Percentiles rank a stretch among this genome's conserved stretches.
Evolutionary conservation across 2,329 filamentous ascomycete species (phyloP).

Genomic region (Aspergillus melleus): DNA sequence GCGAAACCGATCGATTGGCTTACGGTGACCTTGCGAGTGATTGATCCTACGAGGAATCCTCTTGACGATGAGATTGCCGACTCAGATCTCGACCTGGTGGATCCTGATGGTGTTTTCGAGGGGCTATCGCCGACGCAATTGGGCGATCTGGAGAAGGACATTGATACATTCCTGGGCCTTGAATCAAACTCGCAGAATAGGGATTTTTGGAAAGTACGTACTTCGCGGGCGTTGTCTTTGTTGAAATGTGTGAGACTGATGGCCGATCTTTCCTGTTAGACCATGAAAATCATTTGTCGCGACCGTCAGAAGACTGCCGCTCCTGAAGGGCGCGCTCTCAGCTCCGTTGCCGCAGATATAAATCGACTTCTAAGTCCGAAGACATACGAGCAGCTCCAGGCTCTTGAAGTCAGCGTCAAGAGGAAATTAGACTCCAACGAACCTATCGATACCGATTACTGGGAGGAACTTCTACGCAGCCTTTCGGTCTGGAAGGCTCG

Average conservation of each 20-base stretch:
- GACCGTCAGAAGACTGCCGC: slow-evolving; percentile 69
- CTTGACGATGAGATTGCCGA: slow-evolving; percentile 81
- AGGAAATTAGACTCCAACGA: slow-evolving; percentile 84
- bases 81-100: slow-evolving; percentile 73
- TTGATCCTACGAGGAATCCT: slow-evolving; percentile 77
- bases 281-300: slow-evolving; percentile 79
- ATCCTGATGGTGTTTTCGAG: slow-evolving; percentile 79
- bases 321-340: slow-evolving; percentile 72
- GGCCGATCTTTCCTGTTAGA: slow-evolving; percentile 45
- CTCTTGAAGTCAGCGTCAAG: slow-evolving; percentile 82
- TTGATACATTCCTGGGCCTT: slow-evolving; percentile 74
- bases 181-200: slow-evolving; percentile 76
- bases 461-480: slow-evolving; percentile 86
- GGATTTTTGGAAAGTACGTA: slow-evolving; percentile 77
- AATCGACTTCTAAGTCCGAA: slow-evolving; percentile 86
- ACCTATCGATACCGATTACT: slow-evolving; percentile 94
- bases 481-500: slow-evolving; percentile 89
- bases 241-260: slow-evolving; percentile 11
- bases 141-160: slow-evolving; percentile 76
- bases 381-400: slow-evolving; percentile 79
- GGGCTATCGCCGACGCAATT: slow-evolving; percentile 67
- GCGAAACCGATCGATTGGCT: slow-evolving; percentile 93
- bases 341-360: slow-evolving; percentile 81
- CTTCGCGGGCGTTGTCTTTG: not conserved
- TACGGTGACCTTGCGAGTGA: slow-evolving; percentile 83